Base-by-base conservation (phyloP, 2,329 filamentous ascomycete species). In the Westerdykella sp. region DNA sequence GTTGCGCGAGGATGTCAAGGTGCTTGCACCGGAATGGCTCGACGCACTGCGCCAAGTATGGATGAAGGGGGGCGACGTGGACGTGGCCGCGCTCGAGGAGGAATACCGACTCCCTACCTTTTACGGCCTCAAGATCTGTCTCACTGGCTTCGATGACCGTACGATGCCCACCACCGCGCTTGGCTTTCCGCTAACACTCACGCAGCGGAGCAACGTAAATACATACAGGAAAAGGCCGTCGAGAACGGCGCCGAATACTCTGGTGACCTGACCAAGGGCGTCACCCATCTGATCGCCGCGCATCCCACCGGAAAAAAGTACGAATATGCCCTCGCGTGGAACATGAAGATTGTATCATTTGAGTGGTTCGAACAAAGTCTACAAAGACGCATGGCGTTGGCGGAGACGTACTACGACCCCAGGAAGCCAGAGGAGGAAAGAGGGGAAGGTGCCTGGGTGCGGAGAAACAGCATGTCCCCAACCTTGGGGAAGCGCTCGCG, bases 281-380 rank as follows among this genome's bases (percentile, higher is more conserved):
- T 94, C 51, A 95, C 89, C 2, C 93, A 98, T 66, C 77, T 98
- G 13, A 84, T 98, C 50, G 87, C 87, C 25, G 78, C 79, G 48
- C 79, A 78, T 40, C 82, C 91, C 7, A 79, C 86, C 50, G 91
- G 93, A 16, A 86, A 88, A 47, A 98, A 98, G 66, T 98, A 95
- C 64, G 79, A 80, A 43, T 88, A 88, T 43, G 93, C 91, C n/a
- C 81, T 79, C 53, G 77, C 77, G 54, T 98, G 93, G 90, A 76
- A 77, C 37, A 79, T 95, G 52, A 80, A 80, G 41, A 80, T 89
- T 18, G 88, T 98, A 18, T 83, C 85, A 1, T 66, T 86, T 28
- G 83, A 89, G 60, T 98, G 93, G 93, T 77, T 97, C 31, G 72
- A 82, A 40, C 86, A 96, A 59, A 91, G 86, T 57, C 67, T 93